Evolutionary conservation across 2,329 filamentous ascomycete species (phyloP), one percentile per base, ranked within the genome.

Genomic region (Cordyceps tenuipes): DNA sequence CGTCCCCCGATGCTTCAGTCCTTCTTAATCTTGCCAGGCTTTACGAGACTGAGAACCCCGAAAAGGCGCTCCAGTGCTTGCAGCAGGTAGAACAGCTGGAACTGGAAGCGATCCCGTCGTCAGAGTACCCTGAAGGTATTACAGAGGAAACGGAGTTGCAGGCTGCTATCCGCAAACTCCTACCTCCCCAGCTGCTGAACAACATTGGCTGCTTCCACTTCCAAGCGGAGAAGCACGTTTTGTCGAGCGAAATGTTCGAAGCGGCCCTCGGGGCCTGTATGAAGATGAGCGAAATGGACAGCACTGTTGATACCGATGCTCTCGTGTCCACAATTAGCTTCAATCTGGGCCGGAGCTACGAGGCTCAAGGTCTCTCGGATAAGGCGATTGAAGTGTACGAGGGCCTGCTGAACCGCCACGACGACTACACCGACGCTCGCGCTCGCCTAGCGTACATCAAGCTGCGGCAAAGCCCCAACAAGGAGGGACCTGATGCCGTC

Each of bases 121-220:
- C 88, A 12, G 87, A 92, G 52, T 79, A 81, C 26, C 86, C 87
- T 0, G 75, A 82, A 29, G 81, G 80, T 49, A 63, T 68, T 4
- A 68, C 67, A 2, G 85, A 90, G 57, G 83, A 88, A 61, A 80
- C 78, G 3, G 80, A 83, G 34, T 75, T 83, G 60, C 82, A 82
- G 59, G 77, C 77, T 23, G 79, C 81, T 17, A 79, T 96, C 31
- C 86, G 91, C 58, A 89, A 92, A 69, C 80, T 88, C 61, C 78
- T 99, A 1, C 90, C 92, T 1, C 94, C 94, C 4, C 91, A 96
- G 69, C 80, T 97, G 2, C 81, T 99, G 48, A 99, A 97, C 79
- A 99, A 99, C 71, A 96, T 97, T 70, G 94, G 90, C 5, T 97
- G 92, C 73, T 97, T 97, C 75, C 85, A 96, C 66, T 97, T 91